Evolutionary conservation across 2,329 filamentous ascomycete genomes (phyloP).

Genomic region (Coniochaeta sp.): DNA sequence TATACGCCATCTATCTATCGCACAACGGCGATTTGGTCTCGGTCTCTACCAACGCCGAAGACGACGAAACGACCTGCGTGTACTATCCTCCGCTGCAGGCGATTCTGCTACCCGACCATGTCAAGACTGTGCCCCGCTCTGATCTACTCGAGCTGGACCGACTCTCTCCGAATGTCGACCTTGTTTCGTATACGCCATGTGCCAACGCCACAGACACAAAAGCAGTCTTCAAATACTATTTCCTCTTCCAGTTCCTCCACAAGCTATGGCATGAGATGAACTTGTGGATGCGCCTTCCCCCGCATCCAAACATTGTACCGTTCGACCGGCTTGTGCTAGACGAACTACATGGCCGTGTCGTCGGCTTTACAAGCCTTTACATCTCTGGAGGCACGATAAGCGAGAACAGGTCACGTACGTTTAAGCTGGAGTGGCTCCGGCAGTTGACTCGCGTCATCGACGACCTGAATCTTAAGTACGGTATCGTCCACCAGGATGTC

Average conservation of each 20-base stretch:
- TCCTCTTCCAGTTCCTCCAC: slow-evolving; percentile 9
- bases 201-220: background rate
- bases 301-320: slow-evolving; percentile 24
- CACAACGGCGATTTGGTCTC: slow-evolving; percentile 7
- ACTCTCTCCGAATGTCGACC: slow-evolving; percentile 6
- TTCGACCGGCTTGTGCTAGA: slow-evolving; percentile 23
- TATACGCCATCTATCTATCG: slow-evolving; percentile 16
- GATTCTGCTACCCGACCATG: background rate
- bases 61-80: background rate
- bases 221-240: slow-evolving; percentile 24
- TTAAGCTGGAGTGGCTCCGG: slow-evolving; percentile 25
- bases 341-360: slow-evolving; percentile 6
- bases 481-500: slow-evolving; percentile 30
- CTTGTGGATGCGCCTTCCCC: slow-evolving; percentile 23
- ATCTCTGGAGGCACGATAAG: slow-evolving; percentile 24
- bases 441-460: slow-evolving; percentile 29
- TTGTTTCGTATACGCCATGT: slow-evolving; percentile 4
- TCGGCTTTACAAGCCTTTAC: slow-evolving; percentile 18
- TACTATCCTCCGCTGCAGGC: background rate
- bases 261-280: slow-evolving; percentile 24
- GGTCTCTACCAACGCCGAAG: background rate
- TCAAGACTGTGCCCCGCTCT: slow-evolving; percentile 4
- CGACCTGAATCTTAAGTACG: slow-evolving; percentile 26
- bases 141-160: slow-evolving; percentile 9
- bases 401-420: slow-evolving; percentile 20